A percentile compares a stretch with the other conserved stretches of the same genome.
These are phyloP conservation scores for Phytophthora sansomeana DNA, from an alignment of 352 stramenopile genomes.

Conservation along the genomic window DNA sequence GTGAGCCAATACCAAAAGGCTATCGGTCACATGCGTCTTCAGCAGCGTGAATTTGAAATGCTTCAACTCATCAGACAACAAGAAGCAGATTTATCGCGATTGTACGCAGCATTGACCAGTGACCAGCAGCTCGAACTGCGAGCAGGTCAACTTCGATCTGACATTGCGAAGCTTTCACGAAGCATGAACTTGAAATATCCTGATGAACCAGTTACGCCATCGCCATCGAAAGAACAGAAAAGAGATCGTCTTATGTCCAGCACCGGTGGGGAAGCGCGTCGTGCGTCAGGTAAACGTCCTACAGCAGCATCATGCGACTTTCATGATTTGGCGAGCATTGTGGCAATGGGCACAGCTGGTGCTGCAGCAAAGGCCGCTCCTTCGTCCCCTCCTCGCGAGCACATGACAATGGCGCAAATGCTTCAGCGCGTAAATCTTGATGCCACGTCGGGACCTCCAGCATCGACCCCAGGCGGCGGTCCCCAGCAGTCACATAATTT, in stretches of 20 bases:
- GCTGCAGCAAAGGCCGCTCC: slow-evolving; percentile 29
- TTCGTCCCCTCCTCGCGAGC: slow-evolving; percentile 30
- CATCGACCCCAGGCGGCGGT: slow-evolving; percentile 2
- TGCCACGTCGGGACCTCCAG: slow-evolving; percentile 6
- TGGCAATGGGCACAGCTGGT: slow-evolving; percentile 40
- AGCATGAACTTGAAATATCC: slow-evolving; percentile 84
- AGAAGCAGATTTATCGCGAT: slow-evolving; percentile 73
- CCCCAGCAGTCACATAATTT: slow-evolving; percentile 39
- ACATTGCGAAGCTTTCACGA: slow-evolving; percentile 73
- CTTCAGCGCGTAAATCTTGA: slow-evolving; percentile 41
- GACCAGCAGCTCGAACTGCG: slow-evolving; percentile 76
- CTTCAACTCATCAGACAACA: slow-evolving; percentile 84
- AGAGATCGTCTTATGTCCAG: slow-evolving; percentile 24
- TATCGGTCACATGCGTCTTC: slow-evolving; percentile 88
- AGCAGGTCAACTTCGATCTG: slow-evolving; percentile 66
- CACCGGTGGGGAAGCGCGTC: slow-evolving; percentile 6
- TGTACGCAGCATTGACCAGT: slow-evolving; percentile 64
- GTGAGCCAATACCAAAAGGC: slow-evolving; percentile 89
- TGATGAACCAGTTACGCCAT: slow-evolving; percentile 31
- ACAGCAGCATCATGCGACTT: slow-evolving; percentile 55
- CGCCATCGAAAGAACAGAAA: slow-evolving; percentile 30
- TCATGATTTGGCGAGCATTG: slow-evolving; percentile 58
- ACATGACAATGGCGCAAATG: slow-evolving; percentile 48
- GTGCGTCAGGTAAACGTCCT: slow-evolving; percentile 27
- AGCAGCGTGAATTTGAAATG: slow-evolving; percentile 90